Base-by-base conservation (phyloP, 768 basidiomycete genomes). In the Pleurotus djamor region DNA sequence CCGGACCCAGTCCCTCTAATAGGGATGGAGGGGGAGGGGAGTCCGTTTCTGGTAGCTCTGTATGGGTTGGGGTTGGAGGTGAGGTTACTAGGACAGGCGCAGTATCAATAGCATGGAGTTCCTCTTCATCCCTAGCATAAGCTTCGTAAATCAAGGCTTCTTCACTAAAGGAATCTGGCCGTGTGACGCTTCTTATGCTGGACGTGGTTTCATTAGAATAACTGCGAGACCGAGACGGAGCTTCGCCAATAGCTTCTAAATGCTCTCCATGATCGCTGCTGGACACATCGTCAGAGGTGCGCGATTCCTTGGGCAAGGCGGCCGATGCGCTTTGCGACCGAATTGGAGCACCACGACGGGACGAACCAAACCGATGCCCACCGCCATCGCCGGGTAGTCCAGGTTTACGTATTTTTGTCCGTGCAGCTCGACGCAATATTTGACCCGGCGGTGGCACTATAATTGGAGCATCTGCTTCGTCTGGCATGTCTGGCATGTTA, bases 341-440 rank as follows among this genome's bases (percentile, higher is more conserved):
- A 33, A 57, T 34, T 17, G 47, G 35, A n/a, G 34, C 60, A 13
- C 73, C 74, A 48, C 80, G 68, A 57, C 80, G 73, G 13, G 77
- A 74, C 28, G 83, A 72, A 37, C 82, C 81, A 73, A 96, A 96
- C 9, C 94, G 88, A 79, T 92, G 92, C 1, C 91, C 91, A 36
- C 83, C 86, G 9, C 89, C 91, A 71, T 91, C 92, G 21, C 86
- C 91, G 12, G 83, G 80, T 5, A 89, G 71, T 4, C 85, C 83
- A 12, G 87, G 79, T 75, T 98, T 99, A 37, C 96, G 89, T 65
- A 98, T 97, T 77, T 94, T 95, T 0, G 97, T 99, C 12, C 96
- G 86, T 4, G 94, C 94, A 8, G 94, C 85, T 38, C 97, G 89
- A 17, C 94, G 90, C 10, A 99, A 81, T 65, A 95, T 94, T 71